Percentiles rank a stretch among this genome's conserved stretches.
These are phyloP conservation scores for Ascocoryne sarcoides DNA, from an alignment of 2,329 filamentous ascomycete genomes.

Conservation along the genomic window DNA sequence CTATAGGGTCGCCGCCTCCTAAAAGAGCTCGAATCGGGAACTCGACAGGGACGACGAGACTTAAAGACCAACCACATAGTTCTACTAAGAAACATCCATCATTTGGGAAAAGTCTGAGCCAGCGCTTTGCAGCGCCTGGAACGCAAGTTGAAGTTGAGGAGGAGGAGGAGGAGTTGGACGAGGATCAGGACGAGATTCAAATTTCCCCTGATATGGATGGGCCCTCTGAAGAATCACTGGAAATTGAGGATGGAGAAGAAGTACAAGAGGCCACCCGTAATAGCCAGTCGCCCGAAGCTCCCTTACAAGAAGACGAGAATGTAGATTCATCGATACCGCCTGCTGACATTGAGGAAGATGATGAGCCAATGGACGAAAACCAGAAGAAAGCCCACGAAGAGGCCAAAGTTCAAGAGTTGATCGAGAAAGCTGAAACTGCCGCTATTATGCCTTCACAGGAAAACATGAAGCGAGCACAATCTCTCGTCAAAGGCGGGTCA, in stretches of 20 bases:
- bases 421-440: slow-evolving; percentile 23
- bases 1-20: slow-evolving; percentile 22
- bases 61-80: slow-evolving; percentile 1
- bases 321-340: slow-evolving; percentile 1
- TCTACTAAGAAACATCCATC: slow-evolving; percentile 12
- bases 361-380: slow-evolving; percentile 24
- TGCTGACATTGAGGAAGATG: slow-evolving; percentile 13
- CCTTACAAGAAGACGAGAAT: slow-evolving; percentile 2
- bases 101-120: slow-evolving; percentile 25
- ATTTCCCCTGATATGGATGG: not conserved
- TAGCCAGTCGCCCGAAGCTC: slow-evolving; percentile 10
- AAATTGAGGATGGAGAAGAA: slow-evolving; percentile 4
- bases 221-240: too few relatives aligned
- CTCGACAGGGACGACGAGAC: slow-evolving; percentile 4
- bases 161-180: not conserved
- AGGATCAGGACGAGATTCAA: not conserved
- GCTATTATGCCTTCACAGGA: slow-evolving; percentile 20
- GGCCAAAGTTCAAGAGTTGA: slow-evolving; percentile 27
- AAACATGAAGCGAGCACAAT: slow-evolving; percentile 21
- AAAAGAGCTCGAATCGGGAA: slow-evolving; percentile 18
- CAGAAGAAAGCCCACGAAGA: slow-evolving; percentile 27
- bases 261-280: not conserved
- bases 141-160: not conserved
- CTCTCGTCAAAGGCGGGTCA: slow-evolving; percentile 42
- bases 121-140: slow-evolving; percentile 23